These are phyloP conservation scores for Gossypium laxum DNA, from an alignment of 441 rosid genomes.

Conservation along the genomic window DNA sequence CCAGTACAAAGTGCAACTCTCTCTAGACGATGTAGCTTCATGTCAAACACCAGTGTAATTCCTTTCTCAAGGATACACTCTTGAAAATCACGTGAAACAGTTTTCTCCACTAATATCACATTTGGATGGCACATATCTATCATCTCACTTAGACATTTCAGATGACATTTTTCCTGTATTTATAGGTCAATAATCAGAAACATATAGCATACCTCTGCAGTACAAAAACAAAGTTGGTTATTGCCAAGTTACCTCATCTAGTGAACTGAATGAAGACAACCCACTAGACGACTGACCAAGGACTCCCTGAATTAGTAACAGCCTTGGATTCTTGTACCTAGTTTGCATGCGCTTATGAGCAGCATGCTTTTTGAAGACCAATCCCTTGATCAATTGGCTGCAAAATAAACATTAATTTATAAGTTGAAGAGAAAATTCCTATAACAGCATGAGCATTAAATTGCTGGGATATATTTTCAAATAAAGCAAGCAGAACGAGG, in stretches of 20 bases:
- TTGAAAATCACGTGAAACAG: slow-evolving; percentile 78
- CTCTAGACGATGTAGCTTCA: slow-evolving; percentile 85
- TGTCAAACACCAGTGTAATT: slow-evolving; percentile 75
- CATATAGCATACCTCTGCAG: not conserved
- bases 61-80: slow-evolving; percentile 57
- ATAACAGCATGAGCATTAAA: not conserved
- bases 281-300: slow-evolving; percentile 69
- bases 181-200: slow-evolving; percentile 21
- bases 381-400: slow-evolving; percentile 80
- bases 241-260: slow-evolving; percentile 48
- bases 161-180: slow-evolving; percentile 53
- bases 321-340: slow-evolving; percentile 55
- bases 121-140: slow-evolving; percentile 63
- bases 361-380: slow-evolving; percentile 88
- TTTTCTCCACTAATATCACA: slow-evolving; percentile 82
- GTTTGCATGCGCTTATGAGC: slow-evolving; percentile 98
- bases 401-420: slow-evolving; percentile 10
- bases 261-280: slow-evolving; percentile 61
- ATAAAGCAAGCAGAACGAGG: not conserved
- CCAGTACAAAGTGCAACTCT: slow-evolving; percentile 83
- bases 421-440: not conserved
- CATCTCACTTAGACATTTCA: slow-evolving; percentile 49
- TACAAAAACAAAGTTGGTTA: not conserved
- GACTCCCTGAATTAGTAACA: slow-evolving; percentile 61
- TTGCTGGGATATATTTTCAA: not conserved